phyloP scores from a whole-genome alignment of 129 eudicot genomes.

The sunflower (Helianthus annuus) region DNA sequence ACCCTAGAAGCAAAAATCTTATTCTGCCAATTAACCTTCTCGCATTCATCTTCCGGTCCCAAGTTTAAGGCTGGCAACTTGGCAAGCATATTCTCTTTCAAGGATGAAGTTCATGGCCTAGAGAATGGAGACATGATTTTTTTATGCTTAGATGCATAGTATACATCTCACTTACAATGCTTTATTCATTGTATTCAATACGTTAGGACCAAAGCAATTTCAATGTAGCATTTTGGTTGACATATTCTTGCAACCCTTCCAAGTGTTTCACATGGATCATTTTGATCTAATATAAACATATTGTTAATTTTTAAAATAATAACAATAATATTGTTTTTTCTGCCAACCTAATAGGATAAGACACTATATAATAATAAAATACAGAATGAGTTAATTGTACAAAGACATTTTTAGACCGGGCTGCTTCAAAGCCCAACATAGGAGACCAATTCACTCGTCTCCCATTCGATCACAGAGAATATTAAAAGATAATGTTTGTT shows the following conservation, averaged over 20 bases:
- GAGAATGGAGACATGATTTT: no score
- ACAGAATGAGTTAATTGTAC: not conserved
- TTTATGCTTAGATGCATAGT: no score
- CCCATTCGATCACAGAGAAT: conserved; percentile 26
- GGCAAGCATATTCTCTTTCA: no score
- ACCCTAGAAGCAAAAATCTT: no score
- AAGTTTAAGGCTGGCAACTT: no score
- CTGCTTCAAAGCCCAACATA: conserved; percentile 37
- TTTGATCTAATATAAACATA: not conserved
- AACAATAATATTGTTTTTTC: not conserved
- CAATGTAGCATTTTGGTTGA: not conserved
- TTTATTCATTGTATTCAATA: no score
- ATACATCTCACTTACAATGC: no score
- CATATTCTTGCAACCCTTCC: not conserved
- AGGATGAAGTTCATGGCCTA: no score
- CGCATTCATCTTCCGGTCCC: no score
- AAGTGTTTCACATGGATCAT: not conserved
- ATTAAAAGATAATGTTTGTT: conserved; percentile 20
- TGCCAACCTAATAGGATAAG: not conserved
- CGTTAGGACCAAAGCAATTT: no score
- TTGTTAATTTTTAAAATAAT: not conserved
- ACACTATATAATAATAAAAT: not conserved
- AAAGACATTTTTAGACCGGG: conserved; percentile 24
- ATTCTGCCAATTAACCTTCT: no score
- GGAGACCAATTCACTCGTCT: conserved; percentile 12